These are phyloP conservation scores for Plasmodium sp. DNA, from an alignment of 169 alveolate genomes.

Conservation along the genomic window DNA sequence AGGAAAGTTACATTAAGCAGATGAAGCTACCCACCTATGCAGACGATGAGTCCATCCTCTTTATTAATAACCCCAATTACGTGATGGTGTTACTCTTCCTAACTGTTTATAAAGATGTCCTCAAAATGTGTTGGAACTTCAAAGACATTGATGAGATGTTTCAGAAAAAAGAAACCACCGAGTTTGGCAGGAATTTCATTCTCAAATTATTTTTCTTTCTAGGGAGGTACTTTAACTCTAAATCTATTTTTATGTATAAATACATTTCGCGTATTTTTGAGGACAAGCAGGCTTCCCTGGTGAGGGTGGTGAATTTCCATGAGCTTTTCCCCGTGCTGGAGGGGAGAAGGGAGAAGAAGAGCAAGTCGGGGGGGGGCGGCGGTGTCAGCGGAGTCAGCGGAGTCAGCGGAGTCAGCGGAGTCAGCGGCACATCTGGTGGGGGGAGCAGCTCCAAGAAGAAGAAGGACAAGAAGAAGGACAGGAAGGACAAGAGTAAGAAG, in stretches of 20 bases:
- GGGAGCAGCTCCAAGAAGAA: slow-evolving; percentile 18
- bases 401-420: background rate
- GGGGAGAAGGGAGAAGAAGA: background rate
- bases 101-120: slow-evolving; percentile 54
- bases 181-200: slow-evolving; percentile 57
- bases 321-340: slow-evolving; percentile 49
- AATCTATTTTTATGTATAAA: slow-evolving; percentile 65
- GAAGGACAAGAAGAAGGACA: background rate
- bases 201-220: slow-evolving; percentile 44
- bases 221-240: slow-evolving; percentile 67
- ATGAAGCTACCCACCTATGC: slow-evolving; percentile 66
- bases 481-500: background rate
- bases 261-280: slow-evolving; percentile 71
- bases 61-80: slow-evolving; percentile 64
- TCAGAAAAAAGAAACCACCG: slow-evolving; percentile 69
- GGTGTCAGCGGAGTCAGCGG: background rate
- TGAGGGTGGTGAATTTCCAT: slow-evolving; percentile 39
- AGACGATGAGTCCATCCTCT: slow-evolving; percentile 61
- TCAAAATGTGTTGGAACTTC: slow-evolving; percentile 65
- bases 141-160: slow-evolving; percentile 73
- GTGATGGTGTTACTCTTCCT: slow-evolving; percentile 57
- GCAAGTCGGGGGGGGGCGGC: background rate
- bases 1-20: slow-evolving; percentile 41
- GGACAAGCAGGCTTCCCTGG: slow-evolving; percentile 18
- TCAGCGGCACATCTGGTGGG: background rate